Conservation (phyloP, 495 filamentous ascomycete genomes). For the Rhizodiscina lignyota region DNA sequence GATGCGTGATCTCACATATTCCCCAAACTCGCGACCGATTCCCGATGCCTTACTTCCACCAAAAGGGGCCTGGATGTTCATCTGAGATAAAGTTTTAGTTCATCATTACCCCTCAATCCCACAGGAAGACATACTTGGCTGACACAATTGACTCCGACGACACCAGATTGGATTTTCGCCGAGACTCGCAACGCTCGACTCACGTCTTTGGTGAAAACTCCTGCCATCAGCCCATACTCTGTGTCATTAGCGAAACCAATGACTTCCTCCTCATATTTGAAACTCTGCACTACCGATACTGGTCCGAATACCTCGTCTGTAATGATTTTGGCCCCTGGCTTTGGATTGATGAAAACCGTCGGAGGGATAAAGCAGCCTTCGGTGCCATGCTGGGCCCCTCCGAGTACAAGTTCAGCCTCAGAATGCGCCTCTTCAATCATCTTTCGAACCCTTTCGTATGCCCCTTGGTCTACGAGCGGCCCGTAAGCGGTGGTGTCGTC, state of each 20-base stretch:
- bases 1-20: no score
- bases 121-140: slow-evolving; percentile 23
- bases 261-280: slow-evolving; percentile 5
- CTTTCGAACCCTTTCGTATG: not conserved
- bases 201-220: slow-evolving; percentile 72
- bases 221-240: slow-evolving; percentile 23
- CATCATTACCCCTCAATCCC: no score
- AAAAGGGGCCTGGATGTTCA: slow-evolving; percentile 72
- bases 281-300: slow-evolving; percentile 1
- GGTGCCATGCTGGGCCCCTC: not conserved
- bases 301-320: slow-evolving; percentile 6
- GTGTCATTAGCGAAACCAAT: slow-evolving; percentile 5
- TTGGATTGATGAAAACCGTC: not conserved
- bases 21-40: slow-evolving; percentile 76
- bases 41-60: slow-evolving; percentile 93
- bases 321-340: not conserved
- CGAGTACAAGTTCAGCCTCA: not conserved
- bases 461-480: not conserved
- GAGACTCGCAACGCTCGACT: slow-evolving; percentile 70
- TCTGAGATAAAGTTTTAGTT: no score
- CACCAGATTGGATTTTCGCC: slow-evolving; percentile 70
- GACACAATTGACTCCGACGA: slow-evolving; percentile 87
- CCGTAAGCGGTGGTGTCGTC: not conserved
- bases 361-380: not conserved
- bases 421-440: not conserved